Evolutionary conservation across 352 stramenopile species (phyloP), one percentile per base, ranked within the genome.

Genomic region (Achlya hypogyna): DNA sequence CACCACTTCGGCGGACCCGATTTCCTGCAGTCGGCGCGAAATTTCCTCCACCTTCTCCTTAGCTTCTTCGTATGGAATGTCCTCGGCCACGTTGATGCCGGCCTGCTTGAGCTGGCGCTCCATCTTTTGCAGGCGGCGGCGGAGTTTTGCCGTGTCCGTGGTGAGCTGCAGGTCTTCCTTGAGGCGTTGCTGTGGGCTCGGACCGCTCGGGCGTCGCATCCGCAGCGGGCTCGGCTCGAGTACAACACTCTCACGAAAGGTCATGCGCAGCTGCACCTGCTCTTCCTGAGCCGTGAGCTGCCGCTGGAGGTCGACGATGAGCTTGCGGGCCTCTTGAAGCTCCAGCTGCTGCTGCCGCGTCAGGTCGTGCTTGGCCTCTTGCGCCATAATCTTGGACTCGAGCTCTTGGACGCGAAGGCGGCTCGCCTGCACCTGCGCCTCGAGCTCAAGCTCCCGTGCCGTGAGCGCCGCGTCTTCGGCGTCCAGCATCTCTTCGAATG

Each of bases 21-120:
- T 93, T 69, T 92, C 87, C 31, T 88, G 77, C 69, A 97, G 82
- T 42, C 87, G 77, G 25, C 73, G 78, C 5, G 87, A 87, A 45
- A 97, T 91, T 32, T 92, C 78, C 16, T 60, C 62, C 32, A 97
- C 82, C 45, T 89, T 90, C 16, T 71, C 70, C 54, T 86, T 88
- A 18, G 87, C 89, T 27, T 94, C 69, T 1, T 85, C 79, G 76
- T 96, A 97, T 20, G 89, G 84, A 65, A 97, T 95, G 40, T 95
- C 79, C 53, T 97, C 89, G 4, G 89, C 87, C 34, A 94, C 83
- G 5, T 81, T 88, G 35, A 92, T 87, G 5, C 84, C 84, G 0
- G 84, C 84, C 40, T 89, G 81, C 38, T 89, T 74, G 12, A 92
- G 71, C 51, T 92, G 84, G 0, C 84, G 76, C 38, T 90, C 81